Conservation (phyloP, 1,284 basidiomycete genomes). For the Erythrobasidium hasegawianum region DNA sequence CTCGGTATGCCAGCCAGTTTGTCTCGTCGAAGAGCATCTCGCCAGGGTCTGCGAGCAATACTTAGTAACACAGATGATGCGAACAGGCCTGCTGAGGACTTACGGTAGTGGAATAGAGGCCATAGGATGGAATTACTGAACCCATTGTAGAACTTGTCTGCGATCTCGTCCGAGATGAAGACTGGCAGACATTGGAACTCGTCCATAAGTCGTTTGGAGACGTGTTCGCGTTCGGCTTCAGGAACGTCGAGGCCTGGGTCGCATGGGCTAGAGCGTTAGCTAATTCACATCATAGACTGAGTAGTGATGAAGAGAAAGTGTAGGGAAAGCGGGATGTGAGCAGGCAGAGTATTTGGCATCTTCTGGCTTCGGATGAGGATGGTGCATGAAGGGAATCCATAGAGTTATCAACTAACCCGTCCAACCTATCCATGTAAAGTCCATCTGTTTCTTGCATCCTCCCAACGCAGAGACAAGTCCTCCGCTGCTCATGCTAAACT, state of each 20-base stretch:
- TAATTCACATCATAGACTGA: no score
- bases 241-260: slow-evolving; percentile 86
- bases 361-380: no score
- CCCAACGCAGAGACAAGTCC: slow-evolving; percentile 90
- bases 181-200: slow-evolving; percentile 98
- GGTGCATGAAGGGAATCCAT: no score
- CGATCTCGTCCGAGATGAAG: slow-evolving; percentile 93
- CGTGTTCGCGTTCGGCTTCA: slow-evolving; percentile 72
- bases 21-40: slow-evolving; percentile 99
- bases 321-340: no score
- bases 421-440: slow-evolving; percentile 62
- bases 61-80: no score
- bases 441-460: slow-evolving; percentile 93
- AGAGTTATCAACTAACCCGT: slow-evolving; percentile 44
- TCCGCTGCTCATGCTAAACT: slow-evolving; percentile 83
- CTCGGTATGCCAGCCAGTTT: slow-evolving; percentile 95
- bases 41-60: slow-evolving; percentile 53
- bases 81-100: slow-evolving; percentile 2
- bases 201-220: slow-evolving; percentile 82
- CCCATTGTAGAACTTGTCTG: slow-evolving; percentile 91
- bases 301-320: no score
- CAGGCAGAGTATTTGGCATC: no score
- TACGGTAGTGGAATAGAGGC: slow-evolving; percentile 96
- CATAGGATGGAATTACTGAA: slow-evolving; percentile 99
- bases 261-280: no score